These are phyloP conservation scores for Sorghum bicolor DNA, from an alignment of 176 grass and related monocot genomes.

Conservation along the genomic window Sorghum_bicolor_NCBIv3 NC_012870.2:75954001-75954500, in stretches of 20 bases:
- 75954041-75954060: background rate
- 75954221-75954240: too few relatives aligned
- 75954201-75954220: too few relatives aligned
- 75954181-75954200: conserved; percentile 69
- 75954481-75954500: conserved; percentile 45
- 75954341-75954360: too few relatives aligned
- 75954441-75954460: conserved; percentile 13
- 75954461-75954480: conserved; percentile 47
- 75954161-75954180: conserved; percentile 51
- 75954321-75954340: background rate
- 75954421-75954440: too few relatives aligned
- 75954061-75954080: conserved; percentile 32
- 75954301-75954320: too few relatives aligned
- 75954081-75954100: conserved; percentile 72
- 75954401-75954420: too few relatives aligned
- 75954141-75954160: conserved; percentile 39
- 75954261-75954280: too few relatives aligned
- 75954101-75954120: conserved; percentile 58
- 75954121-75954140: conserved; percentile 58
- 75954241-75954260: too few relatives aligned
- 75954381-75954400: too few relatives aligned
- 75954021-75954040: background rate
- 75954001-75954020: background rate
- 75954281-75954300: too few relatives aligned
- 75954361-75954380: too few relatives aligned